Base-by-base conservation (phyloP, 129 eudicot species). In the Apium graveolens region DNA sequence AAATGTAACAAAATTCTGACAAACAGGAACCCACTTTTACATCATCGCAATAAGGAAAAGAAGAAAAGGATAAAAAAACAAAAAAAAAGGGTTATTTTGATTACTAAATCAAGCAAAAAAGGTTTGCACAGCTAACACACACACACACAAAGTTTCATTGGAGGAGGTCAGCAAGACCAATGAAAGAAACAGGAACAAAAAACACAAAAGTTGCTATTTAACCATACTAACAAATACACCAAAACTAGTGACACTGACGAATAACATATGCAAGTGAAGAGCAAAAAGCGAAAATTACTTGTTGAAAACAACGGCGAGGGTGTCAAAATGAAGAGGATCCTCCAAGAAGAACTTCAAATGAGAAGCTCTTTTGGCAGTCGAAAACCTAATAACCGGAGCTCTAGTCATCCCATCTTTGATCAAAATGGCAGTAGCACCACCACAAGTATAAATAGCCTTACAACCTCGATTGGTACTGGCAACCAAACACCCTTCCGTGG, bases 401-500 rank as follows among this genome's bases (percentile, higher is more conserved):
- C 96, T 82, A 0, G 92, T 88, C 92, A 90, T 90, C 18, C 89
- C 92, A 9, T 90, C 96, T 73, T 29, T 86, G 26, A 90, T 3
- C 68, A 90, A 24, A 1, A 88, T 73, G 55, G 88, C 80, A 17
- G 89, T 84, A 63, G 96, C 96, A 1, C 96, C 92, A 48, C 96
- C 96, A 53, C 90, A 88, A 7, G 79, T 80, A 37, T 73, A 79
- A 2, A 90, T 87, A 0, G 92, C 96, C 27, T 90, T 90, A 27
- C 96, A 88, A 21, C 92, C 92, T 70, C 96, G 73, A 38, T 90
- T 90, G 0, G 92, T 86, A 13, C 92, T 86, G 2, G 96, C 92
- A 31, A 90, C 92, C 76, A 90, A 66, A 42, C 92, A 88, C n/a
- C 96, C 96, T 42, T 90, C 96, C 7, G 96, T 90, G 0, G 96